Conservation (phyloP, 768 basidiomycete species). For the Gelatoporia subvermispora region DNA sequence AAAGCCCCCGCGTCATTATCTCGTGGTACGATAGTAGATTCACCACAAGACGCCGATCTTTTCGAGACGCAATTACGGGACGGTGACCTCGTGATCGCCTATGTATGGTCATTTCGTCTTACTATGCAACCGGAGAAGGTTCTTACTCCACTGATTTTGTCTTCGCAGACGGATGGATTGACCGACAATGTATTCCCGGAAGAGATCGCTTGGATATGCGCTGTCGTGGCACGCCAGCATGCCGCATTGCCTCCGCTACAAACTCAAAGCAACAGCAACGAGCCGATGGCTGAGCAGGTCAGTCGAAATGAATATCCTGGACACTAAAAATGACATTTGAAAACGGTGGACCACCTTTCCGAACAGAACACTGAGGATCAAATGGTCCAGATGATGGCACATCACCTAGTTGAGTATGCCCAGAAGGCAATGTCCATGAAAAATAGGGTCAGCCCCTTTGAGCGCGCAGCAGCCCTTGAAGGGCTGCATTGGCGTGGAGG, state of each 20-base stretch:
- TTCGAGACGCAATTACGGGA: constrained; percentile 45
- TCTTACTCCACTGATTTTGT: not conserved
- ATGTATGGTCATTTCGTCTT: constrained; percentile 27
- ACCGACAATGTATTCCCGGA: constrained; percentile 59
- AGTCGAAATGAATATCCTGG: no score
- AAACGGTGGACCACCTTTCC: not conserved
- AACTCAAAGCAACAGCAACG: constrained; percentile 3
- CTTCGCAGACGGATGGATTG: constrained; percentile 46
- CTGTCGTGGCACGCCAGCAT: constrained; percentile 48
- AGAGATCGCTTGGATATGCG: constrained; percentile 68
- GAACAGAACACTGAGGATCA: constrained; percentile 48
- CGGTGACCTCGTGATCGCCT: constrained; percentile 48
- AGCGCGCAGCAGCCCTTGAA: constrained; percentile 61
- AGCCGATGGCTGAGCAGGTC: constrained; percentile 7
- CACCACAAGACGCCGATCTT: constrained; percentile 37
- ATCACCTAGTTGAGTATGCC: constrained; percentile 67
- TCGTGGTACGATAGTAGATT: constrained; percentile 27
- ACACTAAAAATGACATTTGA: no score
- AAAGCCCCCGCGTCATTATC: constrained; percentile 27
- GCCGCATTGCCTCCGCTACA: not conserved
- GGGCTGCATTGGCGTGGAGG: constrained; percentile 67
- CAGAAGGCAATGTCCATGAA: constrained; percentile 65
- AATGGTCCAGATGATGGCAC: constrained; percentile 67
- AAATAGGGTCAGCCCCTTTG: constrained; percentile 66
- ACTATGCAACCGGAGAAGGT: no score